These are phyloP conservation scores for Tephrocybe sp. DNA, from an alignment of 768 basidiomycete species.

Conservation along the genomic window DNA sequence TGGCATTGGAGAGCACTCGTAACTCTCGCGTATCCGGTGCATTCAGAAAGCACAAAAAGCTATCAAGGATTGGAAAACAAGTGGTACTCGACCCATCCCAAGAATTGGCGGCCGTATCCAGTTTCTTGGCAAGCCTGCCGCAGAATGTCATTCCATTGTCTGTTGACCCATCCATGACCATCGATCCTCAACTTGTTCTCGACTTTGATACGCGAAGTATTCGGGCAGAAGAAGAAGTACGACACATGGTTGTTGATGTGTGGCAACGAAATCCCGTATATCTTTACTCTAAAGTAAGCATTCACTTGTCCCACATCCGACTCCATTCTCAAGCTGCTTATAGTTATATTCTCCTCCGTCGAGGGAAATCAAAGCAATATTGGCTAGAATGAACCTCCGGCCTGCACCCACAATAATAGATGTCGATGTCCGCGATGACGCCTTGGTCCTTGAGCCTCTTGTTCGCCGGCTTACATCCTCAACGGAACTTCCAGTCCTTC, in stretches of 20 bases:
- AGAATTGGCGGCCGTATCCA: constrained; percentile 73
- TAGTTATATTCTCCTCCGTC: constrained; percentile 64
- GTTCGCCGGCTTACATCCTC: constrained; percentile 57
- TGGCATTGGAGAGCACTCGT: constrained; percentile 33
- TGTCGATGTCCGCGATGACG: constrained; percentile 72
- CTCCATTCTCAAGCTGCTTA: neutral
- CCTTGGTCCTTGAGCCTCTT: constrained; percentile 57
- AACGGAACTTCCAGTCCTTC: constrained; percentile 58
- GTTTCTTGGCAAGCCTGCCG: constrained; percentile 69
- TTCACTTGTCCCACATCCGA: no score
- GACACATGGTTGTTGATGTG: constrained; percentile 56
- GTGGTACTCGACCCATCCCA: constrained; percentile 49
- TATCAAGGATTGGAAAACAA: constrained; percentile 28
- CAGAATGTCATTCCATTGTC: constrained; percentile 70
- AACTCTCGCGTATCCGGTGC: constrained; percentile 29
- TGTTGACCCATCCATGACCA: constrained; percentile 59
- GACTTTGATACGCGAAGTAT: constrained; percentile 77
- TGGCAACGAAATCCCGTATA: constrained; percentile 77
- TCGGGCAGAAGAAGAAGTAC: constrained; percentile 59
- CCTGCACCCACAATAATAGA: constrained; percentile 69
- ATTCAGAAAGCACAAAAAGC: constrained; percentile 21
- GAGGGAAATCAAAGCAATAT: constrained; percentile 61
- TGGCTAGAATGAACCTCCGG: constrained; percentile 52
- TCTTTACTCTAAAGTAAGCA: constrained; percentile 64
- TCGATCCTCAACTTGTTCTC: constrained; percentile 79